phyloP scores from a whole-genome alignment of 1,139 yeast genomes.

The Nematodospora anomalae region DNA sequence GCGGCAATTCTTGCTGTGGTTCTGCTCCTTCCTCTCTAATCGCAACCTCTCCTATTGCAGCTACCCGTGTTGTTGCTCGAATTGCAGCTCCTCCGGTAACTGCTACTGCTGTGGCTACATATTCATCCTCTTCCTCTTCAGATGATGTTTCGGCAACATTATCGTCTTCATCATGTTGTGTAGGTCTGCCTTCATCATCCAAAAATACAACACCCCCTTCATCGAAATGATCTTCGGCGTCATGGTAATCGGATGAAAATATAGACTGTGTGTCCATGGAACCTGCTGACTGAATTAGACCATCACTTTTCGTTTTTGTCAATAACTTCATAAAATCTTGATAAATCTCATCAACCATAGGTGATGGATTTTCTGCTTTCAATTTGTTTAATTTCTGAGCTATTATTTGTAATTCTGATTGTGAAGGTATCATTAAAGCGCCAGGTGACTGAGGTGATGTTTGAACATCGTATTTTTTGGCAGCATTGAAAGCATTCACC shows the following conservation, averaged over 20 bases:
- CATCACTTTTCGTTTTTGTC: slow-evolving; percentile 7
- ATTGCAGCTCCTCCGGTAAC: slow-evolving; percentile 4
- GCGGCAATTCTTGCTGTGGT: slow-evolving; percentile 11
- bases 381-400: slow-evolving; percentile 26
- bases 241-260: slow-evolving; percentile 54
- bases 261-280: slow-evolving; percentile 29
- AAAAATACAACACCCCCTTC: slow-evolving; percentile 40
- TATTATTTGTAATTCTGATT: slow-evolving; percentile 16
- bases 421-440: slow-evolving; percentile 7
- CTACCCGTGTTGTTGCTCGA: slow-evolving; percentile 3
- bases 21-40: too few relatives aligned
- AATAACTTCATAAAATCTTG: slow-evolving; percentile 13
- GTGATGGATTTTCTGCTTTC: slow-evolving; percentile 16
- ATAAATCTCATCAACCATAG: slow-evolving; percentile 15
- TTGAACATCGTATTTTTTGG: slow-evolving; percentile 27
- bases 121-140: slow-evolving; percentile 21
- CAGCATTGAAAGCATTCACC: slow-evolving; percentile 71
- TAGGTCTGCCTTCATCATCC: slow-evolving; percentile 16
- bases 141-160: slow-evolving; percentile 15
- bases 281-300: slow-evolving; percentile 5
- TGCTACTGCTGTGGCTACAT: slow-evolving; percentile 3
- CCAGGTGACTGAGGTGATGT: slow-evolving; percentile 1
- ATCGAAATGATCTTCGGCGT: slow-evolving; percentile 61
- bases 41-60: slow-evolving; percentile 1
- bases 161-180: slow-evolving; percentile 15